phyloP scores from a whole-genome alignment of 768 basidiomycete genomes.

The Podaxis sp. region DNA sequence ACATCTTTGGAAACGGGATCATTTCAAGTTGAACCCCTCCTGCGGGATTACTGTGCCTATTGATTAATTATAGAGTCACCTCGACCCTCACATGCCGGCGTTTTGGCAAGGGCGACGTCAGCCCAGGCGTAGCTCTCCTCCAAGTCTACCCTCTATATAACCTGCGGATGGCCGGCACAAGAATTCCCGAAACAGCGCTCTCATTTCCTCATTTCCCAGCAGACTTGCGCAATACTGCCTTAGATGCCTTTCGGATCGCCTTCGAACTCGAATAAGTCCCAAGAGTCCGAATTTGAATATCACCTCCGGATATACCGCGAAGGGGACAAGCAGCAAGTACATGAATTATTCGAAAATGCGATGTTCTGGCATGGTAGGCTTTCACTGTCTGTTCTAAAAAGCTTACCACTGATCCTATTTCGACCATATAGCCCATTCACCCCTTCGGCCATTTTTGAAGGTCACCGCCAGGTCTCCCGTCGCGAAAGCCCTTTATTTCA shows the following conservation, averaged over 20 bases:
- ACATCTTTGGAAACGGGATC: no score
- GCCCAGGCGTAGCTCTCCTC: background rate
- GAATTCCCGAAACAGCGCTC: background rate
- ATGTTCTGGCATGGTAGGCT: slow-evolving; percentile 2
- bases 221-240: background rate
- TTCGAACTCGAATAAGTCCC: background rate
- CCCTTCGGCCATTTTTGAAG: background rate
- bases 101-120: background rate
- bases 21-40: no score
- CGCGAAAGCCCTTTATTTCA: background rate
- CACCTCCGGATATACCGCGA: slow-evolving; percentile 1
- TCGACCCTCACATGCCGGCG: background rate
- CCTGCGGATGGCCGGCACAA: background rate
- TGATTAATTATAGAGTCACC: background rate
- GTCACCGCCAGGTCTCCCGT: background rate
- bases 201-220: background rate
- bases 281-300: slow-evolving; percentile 1
- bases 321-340: background rate
- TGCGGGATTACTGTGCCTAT: no score
- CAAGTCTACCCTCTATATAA: background rate
- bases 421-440: background rate
- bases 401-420: background rate
- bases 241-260: background rate
- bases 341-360: background rate
- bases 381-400: background rate